Evolutionary conservation across 2,329 filamentous ascomycete species (phyloP), one percentile per base, ranked within the genome.

Genomic region (Ascochyta fabae): DNA sequence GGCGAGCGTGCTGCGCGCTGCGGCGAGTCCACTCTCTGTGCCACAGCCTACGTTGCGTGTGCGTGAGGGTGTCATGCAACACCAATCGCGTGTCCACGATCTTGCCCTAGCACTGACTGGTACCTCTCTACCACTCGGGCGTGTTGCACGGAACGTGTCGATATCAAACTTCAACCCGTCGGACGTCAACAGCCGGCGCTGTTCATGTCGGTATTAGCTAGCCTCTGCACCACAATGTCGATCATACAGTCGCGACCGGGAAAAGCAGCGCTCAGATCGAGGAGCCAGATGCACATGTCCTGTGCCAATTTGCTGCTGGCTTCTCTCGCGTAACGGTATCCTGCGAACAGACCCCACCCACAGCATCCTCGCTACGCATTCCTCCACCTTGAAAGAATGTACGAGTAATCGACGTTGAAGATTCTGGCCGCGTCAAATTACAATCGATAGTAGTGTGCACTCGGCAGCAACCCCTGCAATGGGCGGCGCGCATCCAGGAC

Each of bases 131-230:
- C 38, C 45, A 29, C 42, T 23, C 16, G 42, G 41, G 47, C 19
- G 29, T 38, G 53, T 47, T 51, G 53, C 53, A 56, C 53, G 22
- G 47, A 56, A 56, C 53, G 47, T 47, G 53, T 51, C 43, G 38
- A 47, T 43, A 24, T 42, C 31, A 50, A 15, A 43, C 41, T 40
- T 13, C 31, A 16, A 36, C 27, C 46, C 27, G 46, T 46, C 46
- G 36, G 36, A 29, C 53, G 26, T 29, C 47, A 36, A 33, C 40
- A 40, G 22, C 45, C 39, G 41, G 35, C 29, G 44, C 43, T 38
- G 31, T 13, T 16, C 31, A 39, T 31, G 12, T 29, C 42, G 29
- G 43, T 36, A 27, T 47, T 56, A 51, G 43, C 38, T 31, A 56
- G 43, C 38, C 24, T 45, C 38, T 56, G 47, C 53, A 43, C 41